Percentiles rank a stretch among this genome's conserved stretches.
These are phyloP conservation scores for Chenopodium formosanum DNA, from an alignment of 148 eudicot genomes.

Conservation along the genomic window DNA sequence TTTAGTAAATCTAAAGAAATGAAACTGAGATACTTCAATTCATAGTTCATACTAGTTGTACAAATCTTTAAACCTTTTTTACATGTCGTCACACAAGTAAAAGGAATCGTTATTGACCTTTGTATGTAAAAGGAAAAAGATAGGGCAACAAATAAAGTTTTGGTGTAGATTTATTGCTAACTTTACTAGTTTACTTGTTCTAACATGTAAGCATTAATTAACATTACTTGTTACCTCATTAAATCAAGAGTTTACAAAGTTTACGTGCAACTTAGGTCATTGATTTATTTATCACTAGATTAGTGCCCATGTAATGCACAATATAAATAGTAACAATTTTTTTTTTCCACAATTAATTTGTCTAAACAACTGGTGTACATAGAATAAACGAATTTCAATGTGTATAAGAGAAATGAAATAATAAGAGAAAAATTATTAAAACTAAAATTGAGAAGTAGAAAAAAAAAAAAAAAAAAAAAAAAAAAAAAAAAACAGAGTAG, in stretches of 20 bases:
- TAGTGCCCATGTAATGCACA: too few relatives aligned
- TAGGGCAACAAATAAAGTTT: not conserved
- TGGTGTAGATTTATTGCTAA: not conserved
- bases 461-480: too few relatives aligned
- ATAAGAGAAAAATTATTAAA: too few relatives aligned
- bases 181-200: not conserved
- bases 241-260: not conserved
- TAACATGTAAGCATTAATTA: conserved; percentile 3
- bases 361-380: too few relatives aligned
- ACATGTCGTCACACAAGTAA: not conserved
- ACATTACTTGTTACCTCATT: not conserved
- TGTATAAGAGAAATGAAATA: too few relatives aligned
- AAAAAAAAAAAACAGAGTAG: too few relatives aligned
- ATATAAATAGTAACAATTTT: too few relatives aligned
- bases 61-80: not conserved
- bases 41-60: not conserved
- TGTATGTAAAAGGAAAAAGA: not conserved
- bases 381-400: too few relatives aligned
- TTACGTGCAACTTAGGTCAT: not conserved
- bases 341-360: too few relatives aligned
- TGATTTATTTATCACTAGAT: not conserved
- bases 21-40: not conserved
- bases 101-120: conserved; percentile 3
- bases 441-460: too few relatives aligned
- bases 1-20: not conserved